Evolutionary conservation across 352 stramenopile genomes (phyloP), one percentile per base, ranked within the genome.

Genomic region (Pilasporangium apinafurcum): DNA sequence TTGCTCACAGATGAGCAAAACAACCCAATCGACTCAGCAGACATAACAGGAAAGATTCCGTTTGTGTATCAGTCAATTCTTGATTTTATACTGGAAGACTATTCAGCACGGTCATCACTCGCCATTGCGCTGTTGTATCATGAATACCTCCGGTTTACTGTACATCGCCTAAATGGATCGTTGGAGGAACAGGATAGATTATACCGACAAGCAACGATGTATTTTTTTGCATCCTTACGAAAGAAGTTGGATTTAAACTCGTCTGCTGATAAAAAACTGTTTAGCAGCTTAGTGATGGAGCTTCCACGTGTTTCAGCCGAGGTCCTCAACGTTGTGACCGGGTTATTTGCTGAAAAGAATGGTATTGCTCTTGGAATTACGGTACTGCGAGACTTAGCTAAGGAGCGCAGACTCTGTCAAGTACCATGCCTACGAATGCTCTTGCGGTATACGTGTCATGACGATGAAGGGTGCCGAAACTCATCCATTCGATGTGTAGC

Each of bases 321-420:
- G 18, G 67, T 85, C 41, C 59, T 92, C 41, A 44, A 48, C 14
- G 43, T 87, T 4, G 39, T 87, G 4, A 61, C 44, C 26, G 54
- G 48, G 9, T 44, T 89, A 5, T 82, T 87, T 41, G 47, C 51
- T 20, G 61, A 85, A 37, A 75, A 79, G 37, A 61, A 59, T 33
- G 72, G 75, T 27, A 61, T 81, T 17, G 72, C 86, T 33, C 72
- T 92, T 35, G 79, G 63, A 13, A 86, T 92, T 39, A 82, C 72
- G 13, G 60, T 83, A 27, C 44, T 92, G 14, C 71, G 79, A 46
- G 78, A 92, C 44, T 51, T 88, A 14, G 59, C 82, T 22, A 79
- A 71, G 29, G 79, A 92, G 28, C 68, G 79, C 25, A 72, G 76
- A 20, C 51, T 52, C 20, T 83, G 76, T 8, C 65, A 77, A 36